Percentiles rank a stretch among this genome's conserved stretches.
Conservation (phyloP, 148 eudicot genomes). For the Nepenthes gracilis region DNA sequence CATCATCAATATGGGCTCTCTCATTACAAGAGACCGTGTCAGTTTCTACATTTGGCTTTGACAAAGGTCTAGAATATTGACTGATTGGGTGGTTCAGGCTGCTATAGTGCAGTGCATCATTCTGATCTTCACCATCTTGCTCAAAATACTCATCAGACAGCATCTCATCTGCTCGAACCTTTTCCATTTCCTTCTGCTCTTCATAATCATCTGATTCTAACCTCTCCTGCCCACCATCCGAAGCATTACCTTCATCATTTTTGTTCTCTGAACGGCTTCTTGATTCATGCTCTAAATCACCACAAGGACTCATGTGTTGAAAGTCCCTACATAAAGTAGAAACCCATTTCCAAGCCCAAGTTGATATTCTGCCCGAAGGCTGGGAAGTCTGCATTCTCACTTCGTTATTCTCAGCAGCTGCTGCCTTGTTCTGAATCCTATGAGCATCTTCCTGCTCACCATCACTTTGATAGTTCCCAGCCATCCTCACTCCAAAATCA, state of each 20-base stretch:
- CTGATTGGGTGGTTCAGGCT: constrained; percentile 20
- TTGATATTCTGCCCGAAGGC: constrained; percentile 35
- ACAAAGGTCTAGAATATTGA: constrained; percentile 29
- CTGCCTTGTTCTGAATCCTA: constrained; percentile 25
- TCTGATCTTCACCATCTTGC: constrained; percentile 84
- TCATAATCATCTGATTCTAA: constrained; percentile 36
- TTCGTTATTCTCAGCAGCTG: constrained; percentile 22
- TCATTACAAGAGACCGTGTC: constrained; percentile 26
- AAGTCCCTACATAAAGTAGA: constrained; percentile 68
- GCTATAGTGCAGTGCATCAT: constrained; percentile 44
- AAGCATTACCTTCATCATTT: constrained; percentile 50
- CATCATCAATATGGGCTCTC: constrained; percentile 25
- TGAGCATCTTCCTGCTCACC: constrained; percentile 23
- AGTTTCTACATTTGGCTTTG: constrained; percentile 20
- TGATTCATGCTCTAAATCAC: constrained; percentile 58
- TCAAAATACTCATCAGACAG: constrained; percentile 96
- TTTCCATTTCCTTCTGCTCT: constrained; percentile 33
- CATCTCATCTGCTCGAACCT: constrained; percentile 79
- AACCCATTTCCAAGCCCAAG: constrained; percentile 54
- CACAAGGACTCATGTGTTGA: constrained; percentile 31
- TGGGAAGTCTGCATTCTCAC: constrained; percentile 27
- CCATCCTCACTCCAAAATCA: constrained; percentile 33
- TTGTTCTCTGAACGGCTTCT: constrained; percentile 68
- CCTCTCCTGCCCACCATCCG: constrained; percentile 36
- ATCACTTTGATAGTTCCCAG: constrained; percentile 29